These are phyloP conservation scores for Leccinum holopus DNA, from an alignment of 1,284 basidiomycete species.

Conservation along the genomic window DNA sequence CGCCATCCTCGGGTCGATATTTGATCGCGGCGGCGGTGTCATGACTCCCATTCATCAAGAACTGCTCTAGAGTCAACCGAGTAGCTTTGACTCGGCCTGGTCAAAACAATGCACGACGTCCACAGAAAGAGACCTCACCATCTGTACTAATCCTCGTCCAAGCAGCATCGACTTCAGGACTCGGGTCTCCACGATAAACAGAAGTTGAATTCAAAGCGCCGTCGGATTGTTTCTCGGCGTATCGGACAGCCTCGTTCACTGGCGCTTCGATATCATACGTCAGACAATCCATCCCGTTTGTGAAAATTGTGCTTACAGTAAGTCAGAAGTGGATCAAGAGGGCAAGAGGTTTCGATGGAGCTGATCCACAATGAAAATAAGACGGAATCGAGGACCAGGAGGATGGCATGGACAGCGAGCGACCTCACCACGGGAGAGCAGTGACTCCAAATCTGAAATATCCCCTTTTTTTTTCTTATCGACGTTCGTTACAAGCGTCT, in stretches of 20 bases:
- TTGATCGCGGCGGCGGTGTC: slow-evolving; percentile 1
- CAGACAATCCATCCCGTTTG: background rate
- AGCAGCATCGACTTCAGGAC: slow-evolving; percentile 1
- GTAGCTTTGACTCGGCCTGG: background rate
- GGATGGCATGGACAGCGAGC: background rate
- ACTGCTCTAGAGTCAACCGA: slow-evolving; percentile 2
- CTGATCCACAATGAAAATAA: background rate
- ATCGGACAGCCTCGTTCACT: slow-evolving; percentile 1
- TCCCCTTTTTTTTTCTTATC: background rate
- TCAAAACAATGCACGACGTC: background rate
- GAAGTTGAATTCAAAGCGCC: background rate
- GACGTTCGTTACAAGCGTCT: background rate
- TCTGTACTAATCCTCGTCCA: background rate
- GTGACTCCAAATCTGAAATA: background rate
- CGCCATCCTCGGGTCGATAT: slow-evolving; percentile 4
- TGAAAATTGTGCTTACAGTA: background rate
- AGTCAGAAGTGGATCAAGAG: slow-evolving; percentile 1
- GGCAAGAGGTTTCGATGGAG: background rate
- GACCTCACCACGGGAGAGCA: background rate
- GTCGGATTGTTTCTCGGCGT: slow-evolving; percentile 6
- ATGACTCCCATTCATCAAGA: background rate
- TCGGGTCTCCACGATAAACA: slow-evolving; percentile 2
- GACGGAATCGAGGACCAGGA: background rate
- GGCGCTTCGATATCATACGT: background rate
- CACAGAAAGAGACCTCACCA: background rate